Conservation (phyloP, 176 grass and related monocot genomes). For the Juncus effusus region DNA sequence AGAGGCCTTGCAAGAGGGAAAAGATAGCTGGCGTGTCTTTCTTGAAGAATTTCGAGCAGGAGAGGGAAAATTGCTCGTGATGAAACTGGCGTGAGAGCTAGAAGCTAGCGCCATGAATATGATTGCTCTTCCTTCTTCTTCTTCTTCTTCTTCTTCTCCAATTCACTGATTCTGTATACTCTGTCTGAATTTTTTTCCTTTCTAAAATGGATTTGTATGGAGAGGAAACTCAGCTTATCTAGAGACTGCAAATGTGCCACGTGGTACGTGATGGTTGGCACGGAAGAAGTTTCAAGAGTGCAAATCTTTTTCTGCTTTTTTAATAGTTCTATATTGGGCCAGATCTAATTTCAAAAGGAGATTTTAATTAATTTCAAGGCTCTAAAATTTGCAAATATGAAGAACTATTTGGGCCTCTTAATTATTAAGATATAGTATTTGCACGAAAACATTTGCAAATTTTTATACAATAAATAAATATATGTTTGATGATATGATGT, state of each 20-base stretch:
- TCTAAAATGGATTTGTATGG: background rate
- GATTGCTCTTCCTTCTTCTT: constrained; percentile 11
- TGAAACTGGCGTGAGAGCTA: constrained; percentile 34
- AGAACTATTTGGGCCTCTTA: no score
- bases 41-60: constrained; percentile 21
- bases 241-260: constrained; percentile 49
- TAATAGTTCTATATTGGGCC: no score
- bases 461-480: no score
- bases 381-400: no score
- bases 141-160: background rate
- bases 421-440: no score
- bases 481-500: no score
- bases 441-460: no score
- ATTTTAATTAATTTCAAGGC: no score
- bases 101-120: constrained; percentile 48
- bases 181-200: constrained; percentile 8
- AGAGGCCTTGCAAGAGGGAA: constrained; percentile 47
- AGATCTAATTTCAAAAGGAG: no score
- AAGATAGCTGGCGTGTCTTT: constrained; percentile 14
- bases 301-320: constrained; percentile 35
- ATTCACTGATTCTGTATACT: background rate
- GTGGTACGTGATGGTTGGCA: constrained; percentile 45
- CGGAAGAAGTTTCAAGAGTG: constrained; percentile 39
- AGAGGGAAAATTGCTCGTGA: constrained; percentile 39
- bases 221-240: constrained; percentile 36